Conservation (phyloP, 1,139 yeast genomes). For the Suhomyces anneliseae region DNA sequence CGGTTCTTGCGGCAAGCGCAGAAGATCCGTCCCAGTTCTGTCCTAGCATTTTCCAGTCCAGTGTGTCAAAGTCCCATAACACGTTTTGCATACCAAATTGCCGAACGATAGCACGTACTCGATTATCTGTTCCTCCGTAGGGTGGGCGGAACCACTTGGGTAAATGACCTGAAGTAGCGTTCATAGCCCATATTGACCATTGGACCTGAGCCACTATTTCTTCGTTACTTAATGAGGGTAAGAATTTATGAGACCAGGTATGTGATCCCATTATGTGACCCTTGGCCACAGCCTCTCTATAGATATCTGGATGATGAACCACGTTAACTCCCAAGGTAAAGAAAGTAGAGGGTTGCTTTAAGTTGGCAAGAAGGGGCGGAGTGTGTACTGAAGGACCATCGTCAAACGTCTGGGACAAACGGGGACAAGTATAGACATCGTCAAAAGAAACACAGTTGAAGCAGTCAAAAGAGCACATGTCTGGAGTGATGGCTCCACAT, state of each 20-base stretch:
- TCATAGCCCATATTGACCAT: constrained; percentile 98
- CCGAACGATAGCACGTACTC: constrained; percentile 75
- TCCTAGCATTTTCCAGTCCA: constrained; percentile 77
- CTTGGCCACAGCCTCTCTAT: constrained; percentile 49
- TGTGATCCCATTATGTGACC: constrained; percentile 89
- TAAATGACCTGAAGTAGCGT: constrained; percentile 85
- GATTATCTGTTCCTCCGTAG: constrained; percentile 87
- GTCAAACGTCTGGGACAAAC: constrained; percentile 84
- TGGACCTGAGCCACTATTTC: constrained; percentile 83
- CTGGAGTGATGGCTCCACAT: constrained; percentile 46
- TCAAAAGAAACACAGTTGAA: constrained; percentile 73
- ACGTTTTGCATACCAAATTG: constrained; percentile 88
- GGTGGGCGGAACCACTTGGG: constrained; percentile 97
- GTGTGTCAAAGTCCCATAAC: constrained; percentile 88
- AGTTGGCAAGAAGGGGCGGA: constrained; percentile 50
- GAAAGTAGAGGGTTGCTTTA: constrained; percentile 63
- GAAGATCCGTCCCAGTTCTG: background rate
- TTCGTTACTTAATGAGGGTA: constrained; percentile 76
- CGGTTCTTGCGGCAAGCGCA: constrained; percentile 32
- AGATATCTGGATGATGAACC: constrained; percentile 72
- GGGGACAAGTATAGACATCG: constrained; percentile 74
- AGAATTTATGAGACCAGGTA: constrained; percentile 88
- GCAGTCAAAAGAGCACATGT: constrained; percentile 83
- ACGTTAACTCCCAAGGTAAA: constrained; percentile 84
- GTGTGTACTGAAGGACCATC: constrained; percentile 90